Evolutionary conservation across 805 yeast species (phyloP), one percentile per base, ranked within the genome.

Genomic region (Phaffomyces thermotolerans): DNA sequence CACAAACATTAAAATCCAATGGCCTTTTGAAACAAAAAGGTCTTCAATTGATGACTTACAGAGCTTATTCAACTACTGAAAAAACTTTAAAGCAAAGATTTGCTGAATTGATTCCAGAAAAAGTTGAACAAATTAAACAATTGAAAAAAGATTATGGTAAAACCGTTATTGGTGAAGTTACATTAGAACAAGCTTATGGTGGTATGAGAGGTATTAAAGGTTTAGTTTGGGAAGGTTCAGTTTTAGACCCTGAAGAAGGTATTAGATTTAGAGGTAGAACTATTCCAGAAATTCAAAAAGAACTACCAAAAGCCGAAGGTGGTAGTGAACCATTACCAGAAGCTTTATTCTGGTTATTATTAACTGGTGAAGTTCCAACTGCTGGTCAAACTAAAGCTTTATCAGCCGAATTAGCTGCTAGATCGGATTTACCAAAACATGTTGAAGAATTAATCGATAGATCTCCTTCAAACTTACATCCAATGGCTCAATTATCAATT

Each of bases 21-120:
- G 8, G 34, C 35, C 43, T 43, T 24, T 29, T 45, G 32, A 45
- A 39, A 31, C 39, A 38, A 42, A 45, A 45, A 33, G 42, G 48
- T 32, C 30, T 45, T 12, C 41, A 41, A 42, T 32, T 45, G 17
- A 17, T 41, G 32, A 57, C 57, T 36, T 44, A 52, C 27, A 57
- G 60, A 56, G 43, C 50, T n/a, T 56, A 56, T 51, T 51, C 59
- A 22, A 43, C 55, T 17, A 39, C 49, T n/a, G 65, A 61, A 43
- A 63, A 77, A 75, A 81, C 96, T 52, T 76, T 93, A 59, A 93
- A 93, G 71, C 95, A 93, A 70, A 82, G 95, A 65, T 90, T 93
- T 64, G 95, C 89, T 45, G 95, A 87, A 63, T 74, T 87, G 54
- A 78, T 90, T 65, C 98, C 98, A 54, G 89, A 78, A 60, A 86